These are phyloP conservation scores for Lasiosphaeria ovina DNA, from an alignment of 495 filamentous ascomycete genomes.

Conservation along the genomic window DNA sequence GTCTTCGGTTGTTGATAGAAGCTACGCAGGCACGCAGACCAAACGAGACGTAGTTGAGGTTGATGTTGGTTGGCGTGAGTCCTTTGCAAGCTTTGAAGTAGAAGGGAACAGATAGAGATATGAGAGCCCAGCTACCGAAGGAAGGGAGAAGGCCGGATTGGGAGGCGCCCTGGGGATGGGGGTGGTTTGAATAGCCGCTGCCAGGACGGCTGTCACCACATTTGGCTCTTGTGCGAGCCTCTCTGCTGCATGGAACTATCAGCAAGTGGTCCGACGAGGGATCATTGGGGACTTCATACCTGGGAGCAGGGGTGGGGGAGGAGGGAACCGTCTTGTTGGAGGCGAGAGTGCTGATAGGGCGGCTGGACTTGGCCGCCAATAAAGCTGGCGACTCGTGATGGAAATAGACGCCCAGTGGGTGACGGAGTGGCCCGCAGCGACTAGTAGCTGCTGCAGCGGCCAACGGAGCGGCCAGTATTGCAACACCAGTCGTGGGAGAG, in stretches of 20 bases:
- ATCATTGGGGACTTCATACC: conserved; percentile 27
- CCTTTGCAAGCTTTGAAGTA: conserved; percentile 22
- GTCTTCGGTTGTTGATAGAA: conserved; percentile 27
- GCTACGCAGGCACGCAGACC: conserved; percentile 23
- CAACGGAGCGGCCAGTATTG: conserved; percentile 25
- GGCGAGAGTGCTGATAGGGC: conserved; percentile 34
- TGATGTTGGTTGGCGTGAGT: conserved; percentile 1
- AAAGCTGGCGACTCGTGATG: conserved; percentile 34
- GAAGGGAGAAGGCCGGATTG: conserved; percentile 32
- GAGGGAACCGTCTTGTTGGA: conserved; percentile 10
- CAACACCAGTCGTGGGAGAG: conserved; percentile 14
- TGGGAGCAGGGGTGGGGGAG: conserved; percentile 18
- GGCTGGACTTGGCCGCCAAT: conserved; percentile 27
- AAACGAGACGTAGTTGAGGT: conserved; percentile 6
- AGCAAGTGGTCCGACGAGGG: conserved; percentile 29
- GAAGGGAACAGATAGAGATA: conserved; percentile 36
- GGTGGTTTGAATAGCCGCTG: conserved; percentile 55
- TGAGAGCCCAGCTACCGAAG: conserved; percentile 57
- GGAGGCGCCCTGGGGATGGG: conserved; percentile 37
- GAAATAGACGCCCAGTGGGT: conserved; percentile 37
- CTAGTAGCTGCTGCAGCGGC: conserved; percentile 29
- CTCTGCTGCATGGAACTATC: conserved; percentile 39
- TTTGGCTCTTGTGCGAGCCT: conserved; percentile 24
- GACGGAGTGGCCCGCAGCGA: conserved; percentile 28
- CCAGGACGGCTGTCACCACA: conserved; percentile 29